Conservation (phyloP, 1,284 basidiomycete species). For the Microbotryum silenes-acaulis region DNA sequence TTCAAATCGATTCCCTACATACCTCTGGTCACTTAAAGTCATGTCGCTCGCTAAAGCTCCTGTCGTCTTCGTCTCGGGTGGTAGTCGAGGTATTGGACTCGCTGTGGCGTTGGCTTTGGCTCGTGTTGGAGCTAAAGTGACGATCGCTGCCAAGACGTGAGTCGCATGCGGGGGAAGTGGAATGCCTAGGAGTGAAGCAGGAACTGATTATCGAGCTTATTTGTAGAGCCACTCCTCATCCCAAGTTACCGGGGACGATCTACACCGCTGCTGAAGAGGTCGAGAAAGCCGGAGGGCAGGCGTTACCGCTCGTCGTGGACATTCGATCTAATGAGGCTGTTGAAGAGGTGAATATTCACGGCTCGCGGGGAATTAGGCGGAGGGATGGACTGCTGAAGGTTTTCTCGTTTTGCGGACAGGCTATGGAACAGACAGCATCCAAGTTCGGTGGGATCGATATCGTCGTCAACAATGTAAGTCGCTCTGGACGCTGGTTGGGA, state of each 20-base stretch:
- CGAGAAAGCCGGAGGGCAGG: slow-evolving; percentile 30
- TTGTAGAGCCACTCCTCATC: slow-evolving; percentile 20
- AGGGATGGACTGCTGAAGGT: neutral
- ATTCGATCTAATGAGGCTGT: slow-evolving; percentile 36
- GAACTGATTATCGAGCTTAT: neutral
- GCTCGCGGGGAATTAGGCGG: neutral
- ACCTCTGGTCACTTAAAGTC: too few relatives aligned
- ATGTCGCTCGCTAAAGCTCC: slow-evolving; percentile 1
- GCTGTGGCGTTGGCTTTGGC: slow-evolving; percentile 12
- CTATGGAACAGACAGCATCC: slow-evolving; percentile 28
- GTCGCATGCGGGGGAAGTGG: neutral
- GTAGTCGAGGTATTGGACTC: slow-evolving; percentile 14
- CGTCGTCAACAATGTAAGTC: slow-evolving; percentile 38
- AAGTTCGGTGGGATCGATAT: slow-evolving; percentile 39
- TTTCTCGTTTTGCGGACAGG: neutral
- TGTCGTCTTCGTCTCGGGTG: slow-evolving; percentile 4
- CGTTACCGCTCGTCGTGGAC: slow-evolving; percentile 38
- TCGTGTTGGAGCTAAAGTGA: slow-evolving; percentile 6
- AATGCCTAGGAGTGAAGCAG: neutral
- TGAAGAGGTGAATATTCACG: slow-evolving; percentile 12
- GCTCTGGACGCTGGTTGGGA: neutral
- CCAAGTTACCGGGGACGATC: slow-evolving; percentile 39
- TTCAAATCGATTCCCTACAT: too few relatives aligned
- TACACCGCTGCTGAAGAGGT: slow-evolving; percentile 39
- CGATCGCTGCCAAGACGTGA: slow-evolving; percentile 25